Evolutionary conservation across 164 flowering plant species (phyloP), one percentile per base, ranked within the genome.

Genomic region (Annona cherimola): DNA sequence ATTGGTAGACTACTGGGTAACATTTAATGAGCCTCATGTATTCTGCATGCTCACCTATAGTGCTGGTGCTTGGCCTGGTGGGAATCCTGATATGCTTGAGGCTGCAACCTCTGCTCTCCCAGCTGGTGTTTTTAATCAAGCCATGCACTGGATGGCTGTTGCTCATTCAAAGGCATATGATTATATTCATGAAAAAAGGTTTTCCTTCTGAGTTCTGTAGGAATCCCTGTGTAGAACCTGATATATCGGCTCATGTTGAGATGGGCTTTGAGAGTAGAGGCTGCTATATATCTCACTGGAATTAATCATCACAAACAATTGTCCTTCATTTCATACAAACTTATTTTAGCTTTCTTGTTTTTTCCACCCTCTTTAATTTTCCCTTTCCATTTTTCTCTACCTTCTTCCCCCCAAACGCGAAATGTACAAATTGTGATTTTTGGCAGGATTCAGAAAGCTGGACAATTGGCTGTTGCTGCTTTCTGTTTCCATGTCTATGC

Each of bases 31-130:
- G 82, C 99, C 99, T 73, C 99, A 95, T 86, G 87, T 95, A 57
- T 95, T 93, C 72, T 84, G 89, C 80, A 78, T 91, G 94, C 89
- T 95, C 20, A 95, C 98, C 14, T 95, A 95, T 59, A 90, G 93
- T 80, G 98, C 99, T 71, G 99, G 99, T 75, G 86, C 99, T 81
- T 95, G 99, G 99, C 99, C 97, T 80, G 99, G 99, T 66, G 98
- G 98, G 68, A 79, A 90, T 78, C 99, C 98, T 77, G 96, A 91
- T 77, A 84, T 91, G 94, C 78, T 93, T 76, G 99, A 95, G 80
- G 92, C 72, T 65, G 99, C 97, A 45, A 90, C 91, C 70, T 91
- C 98, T 81, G 90, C 97, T 63, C 79, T 95, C 54, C 99, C 99
- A 50, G 87, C 81, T n/a, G 97, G 99, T 63, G 91, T 89, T 73